Conservation (phyloP, 305 asterid species). For the Fraxinus nigra region DNA sequence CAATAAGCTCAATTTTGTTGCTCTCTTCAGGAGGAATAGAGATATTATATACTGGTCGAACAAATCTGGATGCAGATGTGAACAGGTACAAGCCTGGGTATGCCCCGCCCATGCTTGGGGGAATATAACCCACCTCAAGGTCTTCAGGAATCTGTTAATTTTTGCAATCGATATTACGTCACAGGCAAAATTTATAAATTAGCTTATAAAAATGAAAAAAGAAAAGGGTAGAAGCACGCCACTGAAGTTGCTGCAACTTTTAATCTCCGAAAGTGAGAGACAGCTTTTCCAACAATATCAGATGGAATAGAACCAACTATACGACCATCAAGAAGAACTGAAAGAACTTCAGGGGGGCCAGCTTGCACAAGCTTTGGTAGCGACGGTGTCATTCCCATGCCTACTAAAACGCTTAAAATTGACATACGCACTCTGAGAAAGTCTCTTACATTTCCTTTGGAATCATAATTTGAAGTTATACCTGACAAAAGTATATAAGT, state of each 20-base stretch:
- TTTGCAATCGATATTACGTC: slow-evolving; percentile 12
- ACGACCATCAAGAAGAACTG: slow-evolving; percentile 91
- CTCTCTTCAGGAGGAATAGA: slow-evolving; percentile 57
- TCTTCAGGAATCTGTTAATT: slow-evolving; percentile 79
- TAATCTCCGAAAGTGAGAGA: slow-evolving; percentile 63
- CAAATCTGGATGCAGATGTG: slow-evolving; percentile 87
- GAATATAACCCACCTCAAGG: slow-evolving; percentile 96
- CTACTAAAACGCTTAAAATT: slow-evolving; percentile 50
- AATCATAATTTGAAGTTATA: slow-evolving; percentile 74
- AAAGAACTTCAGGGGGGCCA: slow-evolving; percentile 83
- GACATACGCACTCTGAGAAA: slow-evolving; percentile 61
- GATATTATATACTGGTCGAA: slow-evolving; percentile 82
- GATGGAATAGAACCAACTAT: slow-evolving; percentile 71
- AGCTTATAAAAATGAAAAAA: background rate
- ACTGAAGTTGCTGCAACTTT: slow-evolving; percentile 63
- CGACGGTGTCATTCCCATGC: slow-evolving; percentile 79
- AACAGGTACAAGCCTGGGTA: slow-evolving; percentile 86
- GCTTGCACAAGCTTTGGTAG: slow-evolving; percentile 72
- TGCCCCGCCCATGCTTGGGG: slow-evolving; percentile 87
- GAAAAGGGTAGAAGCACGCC: slow-evolving; percentile 45
- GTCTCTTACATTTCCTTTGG: slow-evolving; percentile 65
- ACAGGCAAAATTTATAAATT: background rate
- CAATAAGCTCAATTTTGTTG: slow-evolving; percentile 74
- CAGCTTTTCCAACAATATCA: slow-evolving; percentile 60
- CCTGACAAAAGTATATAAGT: slow-evolving; percentile 46